Base-by-base conservation (phyloP, 2,329 filamentous ascomycete species). In the Didymella segeticola region DNA sequence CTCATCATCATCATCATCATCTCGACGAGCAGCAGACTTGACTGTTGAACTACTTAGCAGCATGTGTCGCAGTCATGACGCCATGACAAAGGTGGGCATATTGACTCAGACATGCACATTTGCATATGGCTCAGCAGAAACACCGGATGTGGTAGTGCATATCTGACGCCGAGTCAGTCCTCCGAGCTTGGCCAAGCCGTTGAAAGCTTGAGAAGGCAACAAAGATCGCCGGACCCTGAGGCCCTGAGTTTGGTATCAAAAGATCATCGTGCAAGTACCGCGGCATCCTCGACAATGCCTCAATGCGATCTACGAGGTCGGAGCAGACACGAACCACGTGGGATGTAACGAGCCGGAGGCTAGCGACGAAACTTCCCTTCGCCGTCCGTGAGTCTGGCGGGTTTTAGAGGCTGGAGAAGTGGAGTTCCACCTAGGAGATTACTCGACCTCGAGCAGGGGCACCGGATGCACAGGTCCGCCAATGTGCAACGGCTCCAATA, bases 341-440 rank as follows among this genome's bases (percentile, higher is more conserved):
- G 22, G 9, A 17, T 19, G 45, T 38, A 17, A 43, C 29, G 31
- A 20, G 2, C 22, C 26, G 33, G 45, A 47, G 22, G 22, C 50
- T 43, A 53, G 31, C 3, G 19, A 39, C 22, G 38, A 43, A 48
- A 43, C 43, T 53, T 53, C n/a, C 51, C 51, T 29, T 20, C 8
- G 39, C 11, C 9, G 39, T 53, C 51, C 33, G 50, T 43, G 43
- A 25, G 30, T 12, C 20, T 29, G 9, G 26, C 20, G 11, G 45
- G 12, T 17, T 25, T 26, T 15, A 27, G 29, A 31, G 34, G 22
- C 43, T 43, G 31, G 31, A 43, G 37, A 33, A 25, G 31, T 47
- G 43, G 43, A 26, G 25, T 27, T 33, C 43, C 43, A 38, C 27
- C 33, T 12, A 47, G 43, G 50, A 53, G 26, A 47, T 27, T 47